Conservation (phyloP, 768 basidiomycete species). For the Termitomyces titanicus region DNA sequence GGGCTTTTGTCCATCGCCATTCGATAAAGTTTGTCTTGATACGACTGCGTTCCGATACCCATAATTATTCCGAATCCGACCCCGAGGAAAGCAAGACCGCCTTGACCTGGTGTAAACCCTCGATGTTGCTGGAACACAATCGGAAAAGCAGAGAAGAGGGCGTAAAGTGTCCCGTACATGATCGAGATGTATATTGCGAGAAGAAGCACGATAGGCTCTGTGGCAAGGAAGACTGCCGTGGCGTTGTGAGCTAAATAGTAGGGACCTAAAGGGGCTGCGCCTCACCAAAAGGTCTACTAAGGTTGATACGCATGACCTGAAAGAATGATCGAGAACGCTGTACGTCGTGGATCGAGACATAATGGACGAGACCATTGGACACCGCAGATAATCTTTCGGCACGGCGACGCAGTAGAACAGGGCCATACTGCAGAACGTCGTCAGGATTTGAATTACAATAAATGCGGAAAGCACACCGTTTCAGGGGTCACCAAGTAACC, state of each 20-base stretch:
- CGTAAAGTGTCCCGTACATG: constrained; percentile 61
- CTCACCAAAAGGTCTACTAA: constrained; percentile 55
- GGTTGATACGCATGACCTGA: constrained; percentile 42
- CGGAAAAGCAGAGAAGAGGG: constrained; percentile 60
- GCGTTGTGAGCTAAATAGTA: neutral
- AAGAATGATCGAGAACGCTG: constrained; percentile 37
- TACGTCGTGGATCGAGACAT: constrained; percentile 48
- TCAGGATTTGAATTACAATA: neutral
- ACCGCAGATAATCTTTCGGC: constrained; percentile 39
- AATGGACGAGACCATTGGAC: constrained; percentile 37
- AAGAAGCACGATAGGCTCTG: constrained; percentile 61
- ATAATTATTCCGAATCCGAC: constrained; percentile 54
- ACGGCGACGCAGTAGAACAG: constrained; percentile 53
- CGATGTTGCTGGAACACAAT: constrained; percentile 55
- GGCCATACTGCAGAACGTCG: constrained; percentile 41
- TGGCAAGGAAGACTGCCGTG: constrained; percentile 49
- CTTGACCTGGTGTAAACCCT: constrained; percentile 48
- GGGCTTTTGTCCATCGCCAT: constrained; percentile 43
- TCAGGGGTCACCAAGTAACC: constrained; percentile 52
- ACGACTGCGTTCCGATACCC: constrained; percentile 47
- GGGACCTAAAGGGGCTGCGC: constrained; percentile 8
- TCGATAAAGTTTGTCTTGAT: constrained; percentile 53
- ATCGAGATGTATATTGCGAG: constrained; percentile 58
- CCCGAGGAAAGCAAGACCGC: constrained; percentile 62
- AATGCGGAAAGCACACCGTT: constrained; percentile 36